Base-by-base conservation (phyloP, 495 filamentous ascomycete species). In the Penicillium paradoxum region DNA sequence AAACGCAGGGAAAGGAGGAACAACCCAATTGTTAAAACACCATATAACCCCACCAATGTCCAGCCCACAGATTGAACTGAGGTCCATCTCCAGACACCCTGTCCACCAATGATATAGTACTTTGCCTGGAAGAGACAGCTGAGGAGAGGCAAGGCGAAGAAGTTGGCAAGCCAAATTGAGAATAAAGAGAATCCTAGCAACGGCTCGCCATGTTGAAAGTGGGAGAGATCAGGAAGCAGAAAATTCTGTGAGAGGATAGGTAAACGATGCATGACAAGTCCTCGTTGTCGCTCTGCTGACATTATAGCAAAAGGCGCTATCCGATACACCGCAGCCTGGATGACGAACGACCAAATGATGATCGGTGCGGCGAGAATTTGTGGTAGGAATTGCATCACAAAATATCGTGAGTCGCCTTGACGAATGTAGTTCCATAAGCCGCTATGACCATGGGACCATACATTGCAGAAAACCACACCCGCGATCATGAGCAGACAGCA, bases 321-420 rank as follows among this genome's bases (percentile, higher is more conserved):
- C 51, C 91, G 86, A 57, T 87, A 83, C n/a, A 89, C 75, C 14
- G 91, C 85, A 1, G 79, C 76, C 59, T 91, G 80, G 42, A 96
- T 69, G 46, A 85, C 80, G 56, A 93, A 80, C 0, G 85, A 79
- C 75, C 86, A 91, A 10, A 96, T 63, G 22, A 92, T 70, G 14
- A 95, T 69, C n/a, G 84, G 55, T 1, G 80, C 79, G 2, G 83
- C 89, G n/a, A 93, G 54, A 1, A 95, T 72, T 51, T 88, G 89
- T 4, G 91, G 91, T 6, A 96, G 65, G 61, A 91, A 90, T 52
- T 89, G 79, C 64, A 95, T 88, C 47, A 95, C 70, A 66, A 96
- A 96, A 63, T 95, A 96, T n/a, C 82, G 79, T 8, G 73, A 71
- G 21, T 83, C 85, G 44, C 84, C 83, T 41, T 85, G 83, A 22